A percentile compares a stretch with the other conserved stretches of the same genome.
Evolutionary conservation across 371 early-diverging fungal genomes (phyloP).

Genomic region (Rhizopus microsporus): DNA sequence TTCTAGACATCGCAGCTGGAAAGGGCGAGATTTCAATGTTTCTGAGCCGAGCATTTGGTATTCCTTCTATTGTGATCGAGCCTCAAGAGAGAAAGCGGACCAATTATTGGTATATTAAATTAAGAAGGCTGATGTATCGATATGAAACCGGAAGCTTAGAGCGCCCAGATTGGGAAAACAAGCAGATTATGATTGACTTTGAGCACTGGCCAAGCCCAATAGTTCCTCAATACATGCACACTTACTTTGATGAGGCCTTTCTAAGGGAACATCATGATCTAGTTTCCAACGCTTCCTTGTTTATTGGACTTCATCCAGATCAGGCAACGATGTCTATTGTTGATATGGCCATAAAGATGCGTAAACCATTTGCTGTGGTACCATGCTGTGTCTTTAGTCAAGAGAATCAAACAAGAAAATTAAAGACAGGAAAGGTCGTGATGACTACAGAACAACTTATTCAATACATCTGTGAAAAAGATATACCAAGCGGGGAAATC

Average conservation of each 20-base stretch:
- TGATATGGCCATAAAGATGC: conserved; percentile 42
- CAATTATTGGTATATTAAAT: conserved; percentile 49
- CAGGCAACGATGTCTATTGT: conserved; percentile 65
- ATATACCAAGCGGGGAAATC: conserved; percentile 19
- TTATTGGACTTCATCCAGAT: conserved; percentile 63
- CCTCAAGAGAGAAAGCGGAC: conserved; percentile 52
- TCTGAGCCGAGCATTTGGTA: conserved; percentile 46
- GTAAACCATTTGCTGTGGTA: conserved; percentile 60
- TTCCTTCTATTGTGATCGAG: conserved; percentile 54
- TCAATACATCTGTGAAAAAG: conserved; percentile 47
- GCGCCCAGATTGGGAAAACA: conserved; percentile 23
- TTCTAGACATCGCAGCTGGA: conserved; percentile 64
- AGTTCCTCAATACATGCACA: conserved; percentile 39
- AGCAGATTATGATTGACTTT: conserved; percentile 23
- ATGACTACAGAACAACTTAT: conserved; percentile 55
- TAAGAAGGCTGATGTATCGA: conserved; percentile 40
- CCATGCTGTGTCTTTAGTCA: conserved; percentile 66
- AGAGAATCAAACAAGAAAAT: conserved; percentile 44
- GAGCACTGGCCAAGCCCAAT: conserved; percentile 34
- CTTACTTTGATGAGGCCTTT: conserved; percentile 47
- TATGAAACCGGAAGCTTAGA: conserved; percentile 34
- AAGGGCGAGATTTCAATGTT: conserved; percentile 61
- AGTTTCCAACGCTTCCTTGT: conserved; percentile 30
- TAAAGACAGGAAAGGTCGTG: conserved; percentile 41
- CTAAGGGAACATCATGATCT: conserved; percentile 31